Percentiles rank a stretch among this genome's conserved stretches.
Conservation (phyloP, 2,329 filamentous ascomycete species). For the Fusarium sublunatum region DNA sequence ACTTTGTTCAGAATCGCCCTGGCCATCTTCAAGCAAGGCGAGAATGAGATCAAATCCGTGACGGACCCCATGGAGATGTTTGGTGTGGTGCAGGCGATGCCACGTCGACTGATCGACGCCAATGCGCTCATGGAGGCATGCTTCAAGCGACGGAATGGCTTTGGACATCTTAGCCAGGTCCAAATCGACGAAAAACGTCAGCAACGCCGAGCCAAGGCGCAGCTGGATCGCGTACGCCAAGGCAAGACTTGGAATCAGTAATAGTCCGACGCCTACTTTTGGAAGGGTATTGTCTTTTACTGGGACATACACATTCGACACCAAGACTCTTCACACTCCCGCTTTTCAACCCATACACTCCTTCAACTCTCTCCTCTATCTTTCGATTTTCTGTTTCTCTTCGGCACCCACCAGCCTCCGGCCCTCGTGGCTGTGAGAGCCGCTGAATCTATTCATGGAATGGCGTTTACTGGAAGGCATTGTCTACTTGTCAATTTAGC, state of each 20-base stretch:
- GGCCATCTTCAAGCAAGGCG: slow-evolving; percentile 89
- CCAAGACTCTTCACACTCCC: slow-evolving; percentile 2
- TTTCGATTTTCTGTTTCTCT: slow-evolving; percentile 19
- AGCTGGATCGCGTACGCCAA: slow-evolving; percentile 53
- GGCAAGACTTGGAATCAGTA: slow-evolving; percentile 49
- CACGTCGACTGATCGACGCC: slow-evolving; percentile 82
- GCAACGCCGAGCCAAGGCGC: slow-evolving; percentile 70
- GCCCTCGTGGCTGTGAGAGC: slow-evolving; percentile 27
- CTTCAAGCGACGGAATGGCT: slow-evolving; percentile 82
- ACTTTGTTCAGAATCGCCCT: slow-evolving; percentile 93
- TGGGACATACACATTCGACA: slow-evolving; percentile 5
- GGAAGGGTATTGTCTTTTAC: slow-evolving; percentile 52
- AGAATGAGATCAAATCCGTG: slow-evolving; percentile 81
- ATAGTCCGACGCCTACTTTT: slow-evolving; percentile 51
- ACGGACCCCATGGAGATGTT: slow-evolving; percentile 95
- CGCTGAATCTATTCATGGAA: slow-evolving; percentile 42
- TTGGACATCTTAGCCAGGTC: slow-evolving; percentile 83
- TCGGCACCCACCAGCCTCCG: slow-evolving; percentile 29
- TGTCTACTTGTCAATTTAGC: slow-evolving; percentile 41
- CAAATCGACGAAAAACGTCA: slow-evolving; percentile 80
- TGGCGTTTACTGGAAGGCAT: slow-evolving; percentile 45
- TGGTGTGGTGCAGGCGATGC: slow-evolving; percentile 89
- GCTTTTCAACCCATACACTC: slow-evolving; percentile 18
- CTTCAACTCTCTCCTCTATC: slow-evolving; percentile 23
- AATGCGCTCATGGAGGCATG: slow-evolving; percentile 86